A percentile compares a stretch with the other conserved stretches of the same genome.
These are phyloP conservation scores for Pythium chondricola DNA, from an alignment of 352 stramenopile species.

Conservation along the genomic window DNA sequence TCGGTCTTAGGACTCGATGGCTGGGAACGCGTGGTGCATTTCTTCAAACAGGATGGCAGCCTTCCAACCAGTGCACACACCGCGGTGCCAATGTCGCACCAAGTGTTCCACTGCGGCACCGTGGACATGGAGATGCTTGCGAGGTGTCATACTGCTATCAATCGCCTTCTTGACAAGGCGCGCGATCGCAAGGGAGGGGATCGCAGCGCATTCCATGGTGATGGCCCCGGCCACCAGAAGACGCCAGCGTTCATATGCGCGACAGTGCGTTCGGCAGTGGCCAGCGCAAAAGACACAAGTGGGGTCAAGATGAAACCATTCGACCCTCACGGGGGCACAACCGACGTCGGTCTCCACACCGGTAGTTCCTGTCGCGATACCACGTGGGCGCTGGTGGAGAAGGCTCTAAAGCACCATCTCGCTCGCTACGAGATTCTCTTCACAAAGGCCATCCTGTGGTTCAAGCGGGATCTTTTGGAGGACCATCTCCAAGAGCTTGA, in stretches of 20 bases:
- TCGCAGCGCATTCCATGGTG: constrained; percentile 12
- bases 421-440: constrained; percentile 21
- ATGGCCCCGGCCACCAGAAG: constrained; percentile 31
- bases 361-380: constrained; percentile 31
- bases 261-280: constrained; percentile 21
- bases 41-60: constrained; percentile 16
- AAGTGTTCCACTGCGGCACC: constrained; percentile 21
- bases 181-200: constrained; percentile 16
- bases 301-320: constrained; percentile 8
- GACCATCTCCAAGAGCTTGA: not conserved
- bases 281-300: too few species aligned
- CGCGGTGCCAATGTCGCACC: constrained; percentile 19
- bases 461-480: constrained; percentile 22
- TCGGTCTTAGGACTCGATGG: constrained; percentile 29
- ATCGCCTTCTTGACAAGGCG: constrained; percentile 20
- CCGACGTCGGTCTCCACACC: constrained; percentile 45
- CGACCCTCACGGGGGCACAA: constrained; percentile 27
- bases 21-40: constrained; percentile 31
- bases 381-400: constrained; percentile 44
- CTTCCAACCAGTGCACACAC: too few species aligned
- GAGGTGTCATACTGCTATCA: constrained; percentile 2
- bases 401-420: constrained; percentile 29
- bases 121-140: constrained; percentile 1
- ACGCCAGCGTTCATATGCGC: constrained; percentile 43
- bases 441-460: constrained; percentile 29